phyloP scores from a whole-genome alignment of 495 filamentous ascomycete species.

The Podospora pseudopauciseta region DNA sequence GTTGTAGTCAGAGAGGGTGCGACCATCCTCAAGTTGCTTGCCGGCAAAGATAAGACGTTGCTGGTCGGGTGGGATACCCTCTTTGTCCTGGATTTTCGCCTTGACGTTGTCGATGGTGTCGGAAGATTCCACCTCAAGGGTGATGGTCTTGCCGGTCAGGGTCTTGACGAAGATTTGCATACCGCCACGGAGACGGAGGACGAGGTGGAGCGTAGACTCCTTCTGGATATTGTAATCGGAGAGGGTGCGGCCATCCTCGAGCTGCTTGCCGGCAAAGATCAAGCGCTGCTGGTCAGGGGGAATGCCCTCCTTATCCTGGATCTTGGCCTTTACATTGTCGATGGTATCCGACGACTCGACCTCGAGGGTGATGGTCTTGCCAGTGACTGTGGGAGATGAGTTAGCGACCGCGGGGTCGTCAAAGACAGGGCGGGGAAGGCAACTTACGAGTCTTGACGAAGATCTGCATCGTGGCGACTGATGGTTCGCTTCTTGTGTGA shows the following conservation, averaged over 20 bases:
- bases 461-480: slow-evolving; percentile 73
- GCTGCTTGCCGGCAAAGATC: slow-evolving; percentile 98
- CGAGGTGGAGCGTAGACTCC: slow-evolving; percentile 91
- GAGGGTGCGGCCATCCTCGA: slow-evolving; percentile 93
- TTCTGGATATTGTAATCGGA: slow-evolving; percentile 99
- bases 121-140: slow-evolving; percentile 91
- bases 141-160: slow-evolving; percentile 97
- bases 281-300: slow-evolving; percentile 97
- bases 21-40: slow-evolving; percentile 87
- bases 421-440: slow-evolving; percentile 14
- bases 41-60: slow-evolving; percentile 95
- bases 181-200: slow-evolving; percentile 95
- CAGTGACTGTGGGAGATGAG: slow-evolving; percentile 61
- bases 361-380: slow-evolving; percentile 99
- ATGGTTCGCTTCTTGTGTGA: not conserved
- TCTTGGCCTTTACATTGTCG: slow-evolving; percentile 99
- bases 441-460: slow-evolving; percentile 94
- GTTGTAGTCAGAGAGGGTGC: slow-evolving; percentile 88
- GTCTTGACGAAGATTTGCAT: slow-evolving; percentile 97
- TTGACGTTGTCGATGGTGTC: slow-evolving; percentile 97
- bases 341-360: slow-evolving; percentile 97
- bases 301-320: slow-evolving; percentile 99
- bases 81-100: slow-evolving; percentile 81
- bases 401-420: slow-evolving; percentile 24
- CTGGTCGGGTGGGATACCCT: slow-evolving; percentile 92